Percentiles rank a stretch among this genome's conserved stretches.
phyloP scores from a whole-genome alignment of 495 filamentous ascomycete species.

The Penicillium pulvis region DNA sequence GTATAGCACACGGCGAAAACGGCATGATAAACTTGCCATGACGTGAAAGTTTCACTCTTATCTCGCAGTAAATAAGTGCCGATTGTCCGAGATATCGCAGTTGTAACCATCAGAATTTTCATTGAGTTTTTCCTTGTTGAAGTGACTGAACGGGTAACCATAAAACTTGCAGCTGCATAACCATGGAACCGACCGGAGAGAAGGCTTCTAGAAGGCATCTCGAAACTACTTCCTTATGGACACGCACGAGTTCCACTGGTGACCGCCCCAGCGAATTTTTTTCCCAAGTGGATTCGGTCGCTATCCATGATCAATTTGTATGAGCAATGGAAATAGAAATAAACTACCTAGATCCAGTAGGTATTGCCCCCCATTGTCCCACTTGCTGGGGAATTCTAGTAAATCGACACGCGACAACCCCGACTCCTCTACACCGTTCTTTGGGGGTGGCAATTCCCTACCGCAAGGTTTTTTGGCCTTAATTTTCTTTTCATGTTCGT shows the following conservation, averaged over 20 bases:
- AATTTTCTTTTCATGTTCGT: neutral
- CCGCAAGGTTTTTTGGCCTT: slow-evolving; percentile 2
- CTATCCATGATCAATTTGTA: neutral
- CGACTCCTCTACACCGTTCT: slow-evolving; percentile 1
- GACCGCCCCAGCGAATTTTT: neutral
- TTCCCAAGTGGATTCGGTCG: slow-evolving; percentile 15
- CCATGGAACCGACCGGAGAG: slow-evolving; percentile 19
- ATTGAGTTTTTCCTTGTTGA: slow-evolving; percentile 2
- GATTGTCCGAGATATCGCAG: slow-evolving; percentile 5
- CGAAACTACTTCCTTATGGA: slow-evolving; percentile 11
- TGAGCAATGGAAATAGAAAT: slow-evolving; percentile 3
- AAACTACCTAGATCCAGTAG: slow-evolving; percentile 5
- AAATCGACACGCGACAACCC: neutral
- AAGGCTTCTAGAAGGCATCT: slow-evolving; percentile 38
- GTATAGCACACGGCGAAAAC: slow-evolving; percentile 21
- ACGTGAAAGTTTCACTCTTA: slow-evolving; percentile 34
- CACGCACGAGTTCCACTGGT: slow-evolving; percentile 14
- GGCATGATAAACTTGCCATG: slow-evolving; percentile 29
- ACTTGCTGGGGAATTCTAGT: neutral
- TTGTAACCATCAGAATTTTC: slow-evolving; percentile 10
- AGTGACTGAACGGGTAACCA: neutral
- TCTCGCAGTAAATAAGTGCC: slow-evolving; percentile 11
- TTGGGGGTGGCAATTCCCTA: slow-evolving; percentile 3
- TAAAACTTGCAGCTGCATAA: slow-evolving; percentile 9
- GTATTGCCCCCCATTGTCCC: slow-evolving; percentile 4